These are phyloP conservation scores for Linum lewisii DNA, from an alignment of 345 rosid genomes.

Conservation along the genomic window DNA sequence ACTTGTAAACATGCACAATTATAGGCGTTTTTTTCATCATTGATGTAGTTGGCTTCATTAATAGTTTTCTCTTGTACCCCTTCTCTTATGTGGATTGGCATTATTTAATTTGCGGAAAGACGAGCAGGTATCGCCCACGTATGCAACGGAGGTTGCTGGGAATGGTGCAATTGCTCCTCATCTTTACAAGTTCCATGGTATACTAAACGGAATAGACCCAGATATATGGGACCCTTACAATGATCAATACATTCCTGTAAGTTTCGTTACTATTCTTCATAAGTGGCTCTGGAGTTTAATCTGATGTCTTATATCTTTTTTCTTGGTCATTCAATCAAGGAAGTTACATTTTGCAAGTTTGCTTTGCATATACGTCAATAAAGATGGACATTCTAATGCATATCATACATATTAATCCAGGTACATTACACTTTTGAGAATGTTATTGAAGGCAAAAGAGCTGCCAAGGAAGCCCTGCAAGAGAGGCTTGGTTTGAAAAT, in stretches of 20 bases:
- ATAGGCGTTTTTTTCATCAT: too few species aligned
- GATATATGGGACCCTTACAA: constrained; percentile 97
- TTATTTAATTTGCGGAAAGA: neutral
- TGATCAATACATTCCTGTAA: constrained; percentile 71
- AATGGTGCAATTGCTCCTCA: constrained; percentile 59
- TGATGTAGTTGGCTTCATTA: too few species aligned
- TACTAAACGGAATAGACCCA: constrained; percentile 85
- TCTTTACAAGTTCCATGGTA: constrained; percentile 76
- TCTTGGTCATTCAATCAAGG: too few species aligned
- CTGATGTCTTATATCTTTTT: neutral
- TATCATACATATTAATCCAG: constrained; percentile 24
- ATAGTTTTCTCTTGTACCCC: too few species aligned
- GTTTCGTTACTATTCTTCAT: constrained; percentile 13
- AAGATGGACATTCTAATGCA: neutral
- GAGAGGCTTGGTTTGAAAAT: constrained; percentile 52
- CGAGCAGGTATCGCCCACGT: constrained; percentile 68
- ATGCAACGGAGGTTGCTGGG: constrained; percentile 80
- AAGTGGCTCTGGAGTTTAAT: constrained; percentile 1
- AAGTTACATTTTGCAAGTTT: neutral
- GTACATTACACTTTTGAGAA: constrained; percentile 68
- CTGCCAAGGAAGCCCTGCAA: constrained; percentile 80
- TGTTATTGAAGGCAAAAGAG: constrained; percentile 78
- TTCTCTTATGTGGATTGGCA: too few species aligned
- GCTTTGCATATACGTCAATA: neutral
- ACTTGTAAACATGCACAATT: neutral